Evolutionary conservation across 345 rosid genomes (phyloP), one percentile per base, ranked within the genome.

Genomic region (Raphanus sativus): DNA sequence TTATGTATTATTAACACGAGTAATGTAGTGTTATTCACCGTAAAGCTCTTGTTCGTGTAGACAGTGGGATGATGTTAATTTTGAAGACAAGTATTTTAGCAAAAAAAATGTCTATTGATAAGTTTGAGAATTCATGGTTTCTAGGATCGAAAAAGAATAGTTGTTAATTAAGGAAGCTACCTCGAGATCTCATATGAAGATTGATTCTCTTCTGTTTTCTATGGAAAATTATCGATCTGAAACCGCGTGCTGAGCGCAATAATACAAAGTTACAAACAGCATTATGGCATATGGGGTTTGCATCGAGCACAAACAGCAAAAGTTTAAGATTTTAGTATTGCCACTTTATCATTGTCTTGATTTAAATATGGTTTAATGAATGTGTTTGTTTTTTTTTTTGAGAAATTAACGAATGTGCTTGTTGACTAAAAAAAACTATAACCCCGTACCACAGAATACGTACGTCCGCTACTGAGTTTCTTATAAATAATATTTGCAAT

Each of bases 211-310:
- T 34, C 2, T 55, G 5, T 36, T 34, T 71, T 65, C 10, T 74
- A 34, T 6, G 58, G 30, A 4, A 15, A 15, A 62, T 50, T 45
- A 68, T 68, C 15, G 9, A 48, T 48, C 52, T 15, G 7, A 68
- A 61, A 61, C 74, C 75, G 74, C 74, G 69, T 68, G 60, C 30
- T 2, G 67, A 67, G 62, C 15, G 60, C 68, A 64, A 75, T 75
- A 67, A 75, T 75, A n/a, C 54, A 58, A 58, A 54, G 25, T 2
- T 54, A 54, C 25, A 67, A 7, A 56, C 70, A 69, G 63, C 62
- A 58, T 40, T 5, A 62, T 60, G 52, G 48, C 73, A 66, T 75
- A 58, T 75, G 78, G 65, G 67, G 16, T 65, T 36, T 15, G 56
- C 55, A 74, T 65, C 16, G 15, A 36, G 26, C 58, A 63, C 54